Conservation (phyloP, 306 rosid genomes). For the Delonix regia region DNA sequence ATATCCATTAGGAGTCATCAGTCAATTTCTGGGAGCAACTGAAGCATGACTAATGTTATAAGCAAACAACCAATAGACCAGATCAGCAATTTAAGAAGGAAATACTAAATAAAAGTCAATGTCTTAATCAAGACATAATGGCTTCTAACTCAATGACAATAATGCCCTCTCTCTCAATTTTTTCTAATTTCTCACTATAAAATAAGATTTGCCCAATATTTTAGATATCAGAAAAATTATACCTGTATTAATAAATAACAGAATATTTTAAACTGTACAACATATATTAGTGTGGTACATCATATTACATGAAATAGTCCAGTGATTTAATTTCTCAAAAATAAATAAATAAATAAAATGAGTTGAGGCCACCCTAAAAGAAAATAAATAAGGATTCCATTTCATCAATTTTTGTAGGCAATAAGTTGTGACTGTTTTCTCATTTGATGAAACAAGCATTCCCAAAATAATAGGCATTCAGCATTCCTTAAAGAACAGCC, state of each 20-base stretch:
- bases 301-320: not conserved
- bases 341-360: not conserved
- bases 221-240: not conserved
- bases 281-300: not conserved
- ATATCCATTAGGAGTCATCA: conserved; percentile 16
- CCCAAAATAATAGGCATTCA: not conserved
- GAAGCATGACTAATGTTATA: conserved; percentile 27
- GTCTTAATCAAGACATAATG: not conserved
- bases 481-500: not conserved
- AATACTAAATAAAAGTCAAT: not conserved
- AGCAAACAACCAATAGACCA: conserved; percentile 14
- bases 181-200: not conserved
- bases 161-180: not conserved
- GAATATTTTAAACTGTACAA: not conserved
- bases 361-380: not conserved
- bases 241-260: not conserved
- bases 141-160: not conserved
- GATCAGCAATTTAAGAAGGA: not conserved
- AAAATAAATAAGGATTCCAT: not conserved
- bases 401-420: not conserved
- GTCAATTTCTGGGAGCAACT: conserved; percentile 22
- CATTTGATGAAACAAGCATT: not conserved
- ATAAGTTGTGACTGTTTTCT: not conserved
- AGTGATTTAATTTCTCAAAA: not conserved
- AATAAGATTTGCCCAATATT: not conserved